phyloP scores from a whole-genome alignment of 2,329 filamentous ascomycete species.

The Helicocarpus griseus region DNA sequence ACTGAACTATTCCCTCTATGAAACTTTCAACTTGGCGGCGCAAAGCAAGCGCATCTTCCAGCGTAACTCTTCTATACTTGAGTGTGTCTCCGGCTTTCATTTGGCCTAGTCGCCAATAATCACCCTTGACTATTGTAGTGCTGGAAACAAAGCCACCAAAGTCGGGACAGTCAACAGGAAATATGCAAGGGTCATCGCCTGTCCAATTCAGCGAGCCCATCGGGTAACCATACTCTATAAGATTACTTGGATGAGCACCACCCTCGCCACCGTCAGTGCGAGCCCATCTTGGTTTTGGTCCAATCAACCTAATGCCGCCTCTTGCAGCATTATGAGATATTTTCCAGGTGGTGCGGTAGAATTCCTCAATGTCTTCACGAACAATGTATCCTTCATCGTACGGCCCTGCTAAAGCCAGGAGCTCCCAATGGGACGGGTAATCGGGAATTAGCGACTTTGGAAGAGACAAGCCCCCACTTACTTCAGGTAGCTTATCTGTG shows the following conservation, averaged over 20 bases:
- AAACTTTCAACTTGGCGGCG: slow-evolving; percentile 37
- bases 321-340: slow-evolving; percentile 53
- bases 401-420: slow-evolving; percentile 47
- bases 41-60: slow-evolving; percentile 42
- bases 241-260: slow-evolving; percentile 52
- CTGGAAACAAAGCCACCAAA: slow-evolving; percentile 52
- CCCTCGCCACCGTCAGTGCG: slow-evolving; percentile 52
- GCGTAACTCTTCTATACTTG: slow-evolving; percentile 40
- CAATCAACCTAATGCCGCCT: slow-evolving; percentile 51
- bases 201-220: slow-evolving; percentile 52
- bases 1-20: slow-evolving; percentile 34
- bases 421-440: slow-evolving; percentile 43
- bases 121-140: slow-evolving; percentile 47
- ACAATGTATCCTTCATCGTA: slow-evolving; percentile 47
- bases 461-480: slow-evolving; percentile 26
- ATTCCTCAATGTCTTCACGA: slow-evolving; percentile 44
- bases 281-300: slow-evolving; percentile 50
- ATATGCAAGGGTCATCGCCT: slow-evolving; percentile 52
- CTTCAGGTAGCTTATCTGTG: slow-evolving; percentile 27
- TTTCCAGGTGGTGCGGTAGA: slow-evolving; percentile 50
- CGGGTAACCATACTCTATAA: slow-evolving; percentile 52
- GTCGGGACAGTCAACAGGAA: slow-evolving; percentile 50
- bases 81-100: slow-evolving; percentile 50
- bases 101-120: slow-evolving; percentile 54
- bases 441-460: slow-evolving; percentile 39